Percentiles rank a stretch among this genome's conserved stretches.
Conservation (phyloP, 1,139 yeast species). For the Taphrina deformans region DNA sequence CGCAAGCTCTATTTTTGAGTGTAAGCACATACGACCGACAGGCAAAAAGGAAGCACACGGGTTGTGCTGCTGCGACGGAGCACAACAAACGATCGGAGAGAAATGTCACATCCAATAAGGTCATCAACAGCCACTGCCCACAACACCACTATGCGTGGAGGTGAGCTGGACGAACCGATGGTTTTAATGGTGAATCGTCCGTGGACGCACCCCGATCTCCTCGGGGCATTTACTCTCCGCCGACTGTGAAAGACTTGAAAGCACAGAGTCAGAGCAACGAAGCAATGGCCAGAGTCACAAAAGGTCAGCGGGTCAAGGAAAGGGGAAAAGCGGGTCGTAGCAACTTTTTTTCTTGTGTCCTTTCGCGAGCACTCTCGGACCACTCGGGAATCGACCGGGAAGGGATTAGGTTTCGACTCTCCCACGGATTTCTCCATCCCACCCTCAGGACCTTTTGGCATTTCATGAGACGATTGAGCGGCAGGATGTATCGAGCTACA, state of each 20-base stretch:
- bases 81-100: neutral
- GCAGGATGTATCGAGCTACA: too few species aligned
- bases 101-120: slow-evolving; percentile 31
- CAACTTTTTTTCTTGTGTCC: neutral
- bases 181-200: slow-evolving; percentile 32
- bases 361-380: neutral
- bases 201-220: slow-evolving; percentile 11
- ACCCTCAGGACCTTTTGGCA: too few species aligned
- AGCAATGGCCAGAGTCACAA: slow-evolving; percentile 18
- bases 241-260: slow-evolving; percentile 24
- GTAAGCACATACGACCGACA: too few species aligned
- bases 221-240: slow-evolving; percentile 14
- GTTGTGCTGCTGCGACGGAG: neutral
- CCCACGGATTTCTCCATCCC: neutral
- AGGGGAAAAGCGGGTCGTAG: neutral
- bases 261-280: neutral
- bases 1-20: too few species aligned
- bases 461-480: too few species aligned
- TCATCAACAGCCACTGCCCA: slow-evolving; percentile 33
- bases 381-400: neutral
- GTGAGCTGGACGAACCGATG: slow-evolving; percentile 32
- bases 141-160: neutral
- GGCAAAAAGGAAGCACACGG: too few species aligned
- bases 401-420: neutral
- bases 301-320: slow-evolving; percentile 18